Evolutionary conservation across 1,139 yeast species (phyloP).

Genomic region (Lipomyces yarrowii): DNA sequence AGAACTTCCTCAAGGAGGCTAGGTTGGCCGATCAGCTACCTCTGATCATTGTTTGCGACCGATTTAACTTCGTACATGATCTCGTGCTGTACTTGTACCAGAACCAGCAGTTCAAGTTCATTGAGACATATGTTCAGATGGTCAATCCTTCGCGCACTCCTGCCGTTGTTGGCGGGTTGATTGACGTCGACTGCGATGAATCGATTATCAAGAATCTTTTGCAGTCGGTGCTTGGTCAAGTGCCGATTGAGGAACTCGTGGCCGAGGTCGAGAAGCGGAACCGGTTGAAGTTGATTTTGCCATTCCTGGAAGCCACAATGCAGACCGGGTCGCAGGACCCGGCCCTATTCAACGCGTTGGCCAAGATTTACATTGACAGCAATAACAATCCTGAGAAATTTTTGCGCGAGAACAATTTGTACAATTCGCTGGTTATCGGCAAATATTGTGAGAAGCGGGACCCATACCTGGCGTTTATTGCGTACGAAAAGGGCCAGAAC

Average conservation of each 20-base stretch:
- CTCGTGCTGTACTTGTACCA: conserved; percentile 90
- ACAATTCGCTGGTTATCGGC: conserved; percentile 93
- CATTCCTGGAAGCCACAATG: conserved; percentile 88
- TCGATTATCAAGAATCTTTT: conserved; percentile 77
- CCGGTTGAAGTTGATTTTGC: conserved; percentile 85
- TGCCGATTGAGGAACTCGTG: conserved; percentile 87
- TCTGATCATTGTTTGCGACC: conserved; percentile 92
- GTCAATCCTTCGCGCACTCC: conserved; percentile 96
- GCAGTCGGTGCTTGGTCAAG: conserved; percentile 88
- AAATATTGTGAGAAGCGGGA: conserved; percentile 98
- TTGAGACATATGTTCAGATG: conserved; percentile 96
- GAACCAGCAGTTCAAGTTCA: conserved; percentile 91
- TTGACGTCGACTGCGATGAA: conserved; percentile 98
- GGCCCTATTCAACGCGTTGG: conserved; percentile 91
- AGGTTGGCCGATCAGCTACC: conserved; percentile 95
- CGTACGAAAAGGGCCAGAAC: conserved; percentile 92
- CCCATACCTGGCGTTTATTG: conserved; percentile 95
- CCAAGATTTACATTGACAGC: conserved; percentile 95
- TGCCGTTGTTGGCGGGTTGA: conserved; percentile 91
- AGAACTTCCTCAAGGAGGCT: conserved; percentile 93
- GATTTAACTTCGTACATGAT: conserved; percentile 90
- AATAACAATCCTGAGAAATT: conserved; percentile 97
- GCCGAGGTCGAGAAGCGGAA: conserved; percentile 95
- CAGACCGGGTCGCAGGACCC: conserved; percentile 87
- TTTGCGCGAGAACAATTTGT: conserved; percentile 83